Base-by-base conservation (phyloP, 768 basidiomycete genomes). In the Nidula microcarpa region DNA sequence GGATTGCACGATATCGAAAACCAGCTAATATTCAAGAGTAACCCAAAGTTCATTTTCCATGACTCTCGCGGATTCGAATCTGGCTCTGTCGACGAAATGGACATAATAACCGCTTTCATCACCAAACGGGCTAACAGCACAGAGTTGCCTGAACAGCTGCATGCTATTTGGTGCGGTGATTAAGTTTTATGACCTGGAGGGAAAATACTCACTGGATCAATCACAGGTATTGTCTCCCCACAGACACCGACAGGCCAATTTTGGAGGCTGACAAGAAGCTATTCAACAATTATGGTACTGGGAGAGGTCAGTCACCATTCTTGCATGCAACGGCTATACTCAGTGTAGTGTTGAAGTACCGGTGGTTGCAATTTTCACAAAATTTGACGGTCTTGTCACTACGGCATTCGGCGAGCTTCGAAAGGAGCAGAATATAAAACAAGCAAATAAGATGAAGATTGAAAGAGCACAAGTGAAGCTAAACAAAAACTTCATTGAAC, bases 11-110 rank as follows among this genome's bases (percentile, higher is more conserved):
- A 75, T 50, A 67, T 74, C 30, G 51, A 66, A 46, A 51, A 58
- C 34, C 56, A 63, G 51, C 62, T 70, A 39, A 54, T 62, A 6
- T 75, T 69, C 55, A 46, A 41, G 23, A 70, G 61, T 57, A 69
- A 69, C 33, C 58, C 54, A 4, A 45, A 57, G 2, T 75, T 73
- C 55, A 62, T 74, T 17, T 75, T 76, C 52, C 75, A 76, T 37
- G 74, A 76, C 52, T 76, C 75, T 16, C 52, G 62, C 43, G 75
- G 74, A 4, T 73, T 76, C 48, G 72, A 75, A 57, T 53, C 69
- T 16, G 74, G 74, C 3, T 57, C 55, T 2, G 57, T 18, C 0
- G 53, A 57, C 1, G 68, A 75, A 53, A 51, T 73, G 2, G 50
- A 62, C 1, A 59, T 49, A 8, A 64, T 75, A 18, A 59, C 55